phyloP scores from a whole-genome alignment of 345 rosid genomes.

The Hibiscus tridactylites region DNA sequence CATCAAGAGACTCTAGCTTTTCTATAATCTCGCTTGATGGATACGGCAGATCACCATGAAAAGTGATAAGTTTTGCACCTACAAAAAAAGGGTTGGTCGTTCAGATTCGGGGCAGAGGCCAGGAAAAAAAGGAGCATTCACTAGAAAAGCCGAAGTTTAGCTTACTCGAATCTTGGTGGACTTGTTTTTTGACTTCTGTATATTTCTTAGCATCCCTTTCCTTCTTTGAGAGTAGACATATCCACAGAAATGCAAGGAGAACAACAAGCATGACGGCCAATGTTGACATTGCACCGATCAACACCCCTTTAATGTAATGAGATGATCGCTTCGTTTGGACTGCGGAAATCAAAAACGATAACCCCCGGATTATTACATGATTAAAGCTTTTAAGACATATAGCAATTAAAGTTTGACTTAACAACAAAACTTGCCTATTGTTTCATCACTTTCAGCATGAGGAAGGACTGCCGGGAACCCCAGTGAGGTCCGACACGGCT shows the following conservation, averaged over 20 bases:
- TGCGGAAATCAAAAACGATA: conserved; percentile 18
- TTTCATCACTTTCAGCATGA: conserved; percentile 80
- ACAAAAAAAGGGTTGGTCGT: not conserved
- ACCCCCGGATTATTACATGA: not conserved
- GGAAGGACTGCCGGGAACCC: conserved; percentile 98
- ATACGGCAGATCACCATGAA: conserved; percentile 94
- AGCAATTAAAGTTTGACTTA: not conserved
- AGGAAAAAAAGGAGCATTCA: not conserved
- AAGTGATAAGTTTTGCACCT: conserved; percentile 85
- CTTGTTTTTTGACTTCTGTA: conserved; percentile 88
- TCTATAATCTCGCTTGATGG: conserved; percentile 79
- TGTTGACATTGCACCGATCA: conserved; percentile 76
- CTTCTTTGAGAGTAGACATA: conserved; percentile 71
- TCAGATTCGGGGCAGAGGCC: not conserved
- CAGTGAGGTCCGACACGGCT: conserved; percentile 86
- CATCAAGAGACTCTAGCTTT: conserved; percentile 88
- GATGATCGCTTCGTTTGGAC: conserved; percentile 70
- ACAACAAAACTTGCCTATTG: conserved; percentile 41
- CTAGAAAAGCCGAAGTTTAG: not conserved
- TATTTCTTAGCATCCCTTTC: conserved; percentile 85
- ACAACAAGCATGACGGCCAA: conserved; percentile 43
- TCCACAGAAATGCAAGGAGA: conserved; percentile 65
- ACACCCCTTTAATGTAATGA: conserved; percentile 72
- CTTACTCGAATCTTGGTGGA: conserved; percentile 49
- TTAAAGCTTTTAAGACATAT: conserved; percentile 10